Evolutionary conservation across 257 asterid genomes (phyloP).

Genomic region (Solanum paucissectum): DNA sequence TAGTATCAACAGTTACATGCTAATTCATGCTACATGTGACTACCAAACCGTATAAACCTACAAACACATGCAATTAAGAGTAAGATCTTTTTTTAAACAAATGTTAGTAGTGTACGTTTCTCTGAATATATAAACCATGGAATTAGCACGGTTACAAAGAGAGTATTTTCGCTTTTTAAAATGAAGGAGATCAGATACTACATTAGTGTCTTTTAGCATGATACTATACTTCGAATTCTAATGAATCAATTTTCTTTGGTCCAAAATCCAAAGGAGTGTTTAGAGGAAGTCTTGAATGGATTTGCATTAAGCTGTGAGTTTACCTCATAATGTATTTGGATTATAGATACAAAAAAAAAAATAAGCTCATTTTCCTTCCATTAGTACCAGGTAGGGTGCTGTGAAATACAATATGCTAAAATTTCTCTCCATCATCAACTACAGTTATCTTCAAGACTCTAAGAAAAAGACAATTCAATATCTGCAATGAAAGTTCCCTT

Average conservation of each 20-base stretch:
- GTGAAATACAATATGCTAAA: background rate
- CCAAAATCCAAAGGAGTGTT: background rate
- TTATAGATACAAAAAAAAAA: background rate
- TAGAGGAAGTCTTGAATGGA: background rate
- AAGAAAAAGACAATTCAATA: background rate
- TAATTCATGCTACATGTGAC: background rate
- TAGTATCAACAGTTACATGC: background rate
- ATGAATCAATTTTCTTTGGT: background rate
- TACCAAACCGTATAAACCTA: background rate
- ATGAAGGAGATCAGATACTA: background rate
- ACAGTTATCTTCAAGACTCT: background rate
- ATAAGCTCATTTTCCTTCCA: background rate
- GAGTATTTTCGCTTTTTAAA: background rate
- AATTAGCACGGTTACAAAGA: background rate
- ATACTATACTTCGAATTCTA: background rate
- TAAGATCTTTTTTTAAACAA: background rate
- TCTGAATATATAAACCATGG: background rate
- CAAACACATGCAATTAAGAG: background rate
- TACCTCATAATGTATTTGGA: background rate
- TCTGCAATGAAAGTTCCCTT: background rate
- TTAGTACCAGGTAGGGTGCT: background rate
- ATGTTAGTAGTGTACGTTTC: background rate
- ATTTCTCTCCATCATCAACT: background rate
- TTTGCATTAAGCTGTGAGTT: background rate
- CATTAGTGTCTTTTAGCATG: background rate